A percentile compares a stretch with the other conserved stretches of the same genome.
These are phyloP conservation scores for Fraxinus platypoda DNA, from an alignment of 305 asterid genomes.

Conservation along the genomic window DNA sequence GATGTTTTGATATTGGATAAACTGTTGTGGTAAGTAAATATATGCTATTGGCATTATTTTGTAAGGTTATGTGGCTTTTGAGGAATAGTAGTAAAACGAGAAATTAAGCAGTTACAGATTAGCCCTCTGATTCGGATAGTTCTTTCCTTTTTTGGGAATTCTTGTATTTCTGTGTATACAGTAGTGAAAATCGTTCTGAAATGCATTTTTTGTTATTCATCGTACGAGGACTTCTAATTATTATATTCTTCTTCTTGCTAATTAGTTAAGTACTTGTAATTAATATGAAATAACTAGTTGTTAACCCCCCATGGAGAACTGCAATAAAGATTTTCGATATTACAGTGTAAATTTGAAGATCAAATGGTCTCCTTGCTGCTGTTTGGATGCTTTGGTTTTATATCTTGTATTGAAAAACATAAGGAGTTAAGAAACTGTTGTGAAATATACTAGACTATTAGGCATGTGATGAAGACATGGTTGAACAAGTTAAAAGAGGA, in stretches of 20 bases:
- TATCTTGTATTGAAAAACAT: not conserved
- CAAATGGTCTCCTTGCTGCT: not conserved
- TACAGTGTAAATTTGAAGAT: too few species aligned
- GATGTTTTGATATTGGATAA: not conserved
- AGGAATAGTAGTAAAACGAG: slow-evolving; percentile 11
- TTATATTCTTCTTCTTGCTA: not conserved
- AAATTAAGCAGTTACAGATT: slow-evolving; percentile 14
- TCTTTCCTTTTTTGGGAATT: not conserved
- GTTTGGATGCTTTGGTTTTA: not conserved
- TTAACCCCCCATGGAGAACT: not conserved
- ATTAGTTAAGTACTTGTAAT: not conserved
- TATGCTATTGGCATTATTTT: too few species aligned
- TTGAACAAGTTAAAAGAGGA: too few species aligned
- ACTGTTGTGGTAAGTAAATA: slow-evolving; percentile 17
- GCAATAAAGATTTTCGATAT: not conserved
- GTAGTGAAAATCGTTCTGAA: not conserved
- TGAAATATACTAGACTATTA: too few species aligned
- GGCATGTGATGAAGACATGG: too few species aligned
- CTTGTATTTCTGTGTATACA: not conserved
- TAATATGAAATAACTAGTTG: not conserved
- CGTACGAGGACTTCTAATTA: not conserved
- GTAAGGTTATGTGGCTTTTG: too few species aligned
- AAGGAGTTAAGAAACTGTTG: too few species aligned
- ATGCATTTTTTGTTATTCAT: not conserved
- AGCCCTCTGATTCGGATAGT: slow-evolving; percentile 5